Evolutionary conservation across 768 basidiomycete species (phyloP), one percentile per base, ranked within the genome.

Genomic region (Amanita pseudoporphyria): DNA sequence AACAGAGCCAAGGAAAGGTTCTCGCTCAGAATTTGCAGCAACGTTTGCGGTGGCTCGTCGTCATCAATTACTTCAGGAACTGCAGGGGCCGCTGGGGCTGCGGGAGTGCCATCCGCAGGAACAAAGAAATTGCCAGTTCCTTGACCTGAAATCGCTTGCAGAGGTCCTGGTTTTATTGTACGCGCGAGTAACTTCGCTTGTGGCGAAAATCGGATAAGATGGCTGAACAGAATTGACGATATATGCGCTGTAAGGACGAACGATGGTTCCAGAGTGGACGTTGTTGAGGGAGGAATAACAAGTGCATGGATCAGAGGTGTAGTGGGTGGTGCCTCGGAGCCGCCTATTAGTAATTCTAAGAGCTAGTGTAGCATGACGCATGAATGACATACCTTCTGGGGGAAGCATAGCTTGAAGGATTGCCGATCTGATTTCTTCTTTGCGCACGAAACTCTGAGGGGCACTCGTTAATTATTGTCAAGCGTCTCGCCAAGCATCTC

Each of bases 1-100:
- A 98, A 66, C 56, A 93, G 76, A 2, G 90, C 81, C 49, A 98
- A 72, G 35, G 93, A 90, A 19, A 98, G 69, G 61, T 96, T 92
- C 52, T 97, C 96, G 38, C 83, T 82, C 16, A 98, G 69, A n/a
- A 86, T 77, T 48, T 90, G 84, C 9, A 99, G 73, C 31, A 99
- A 68, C 0, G 77, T 78, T 56, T 89, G 83, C 16, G 80, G 78
- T 21, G 67, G 73, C 26, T 82, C 82, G 44, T 86, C 81, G 39
- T 79, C 78, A 6, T 79, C 76, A 18, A 64, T 56, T 9, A 67
- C 69, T 12, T 63, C 56, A 22, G 53, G 60, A 32, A 63, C 55
- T n/a, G 63, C 55, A 9, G 64, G 58, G 18, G 67, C 58, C 2
- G 63, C 55, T 9, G 64, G 58, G 18, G 67, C 58, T 3, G 71